phyloP scores from a whole-genome alignment of 1,284 basidiomycete genomes.

The Vanrija pseudolonga region DNA sequence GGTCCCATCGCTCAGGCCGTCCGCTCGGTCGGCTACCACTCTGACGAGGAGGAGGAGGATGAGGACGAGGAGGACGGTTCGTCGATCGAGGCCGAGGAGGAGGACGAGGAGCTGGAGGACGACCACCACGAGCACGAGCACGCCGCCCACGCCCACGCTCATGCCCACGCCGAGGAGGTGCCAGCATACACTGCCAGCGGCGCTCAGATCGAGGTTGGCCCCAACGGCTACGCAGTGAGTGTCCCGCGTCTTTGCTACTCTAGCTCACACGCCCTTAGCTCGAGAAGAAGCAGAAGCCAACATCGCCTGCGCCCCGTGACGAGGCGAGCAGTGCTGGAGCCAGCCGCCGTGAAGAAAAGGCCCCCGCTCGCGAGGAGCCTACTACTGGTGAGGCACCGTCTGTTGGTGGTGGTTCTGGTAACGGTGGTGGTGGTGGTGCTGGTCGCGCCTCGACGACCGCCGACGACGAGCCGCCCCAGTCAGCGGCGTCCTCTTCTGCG shows the following conservation, averaged over 20 bases:
- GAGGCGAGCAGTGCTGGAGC: background rate
- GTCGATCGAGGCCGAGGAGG: constrained; percentile 70
- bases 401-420: constrained; percentile 13
- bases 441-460: no score
- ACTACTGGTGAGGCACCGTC: constrained; percentile 42
- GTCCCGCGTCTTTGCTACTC: background rate
- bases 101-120: constrained; percentile 54
- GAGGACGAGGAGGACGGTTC: constrained; percentile 66
- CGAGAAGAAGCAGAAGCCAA: constrained; percentile 42
- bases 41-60: constrained; percentile 68
- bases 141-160: constrained; percentile 46
- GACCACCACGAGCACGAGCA: constrained; percentile 39
- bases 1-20: constrained; percentile 94
- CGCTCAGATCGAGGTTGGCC: constrained; percentile 54
- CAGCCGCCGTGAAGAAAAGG: constrained; percentile 44
- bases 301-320: constrained; percentile 14
- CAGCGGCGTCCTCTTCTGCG: no score
- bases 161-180: constrained; percentile 58
- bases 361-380: constrained; percentile 41
- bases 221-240: constrained; percentile 70
- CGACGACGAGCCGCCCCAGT: no score
- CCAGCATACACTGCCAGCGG: constrained; percentile 51
- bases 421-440: background rate
- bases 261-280: constrained; percentile 24
- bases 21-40: constrained; percentile 64